A percentile compares a stretch with the other conserved stretches of the same genome.
Conservation (phyloP, 2,329 filamentous ascomycete species). For the Uncinocarpus reesii region DNA sequence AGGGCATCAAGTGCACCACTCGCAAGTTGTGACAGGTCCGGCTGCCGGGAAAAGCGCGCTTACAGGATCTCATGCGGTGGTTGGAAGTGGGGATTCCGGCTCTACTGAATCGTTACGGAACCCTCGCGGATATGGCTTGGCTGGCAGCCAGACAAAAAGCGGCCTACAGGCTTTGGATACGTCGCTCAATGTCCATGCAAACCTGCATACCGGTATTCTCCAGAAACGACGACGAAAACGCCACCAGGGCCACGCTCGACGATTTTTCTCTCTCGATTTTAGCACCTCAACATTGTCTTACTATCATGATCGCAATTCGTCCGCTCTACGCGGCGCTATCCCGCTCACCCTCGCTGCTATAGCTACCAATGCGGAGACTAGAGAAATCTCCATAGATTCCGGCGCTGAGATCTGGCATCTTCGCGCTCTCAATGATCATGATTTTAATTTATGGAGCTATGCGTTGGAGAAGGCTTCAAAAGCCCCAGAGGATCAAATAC, state of each 20-base stretch:
- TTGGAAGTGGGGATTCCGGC: conserved; percentile 34
- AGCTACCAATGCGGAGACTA: conserved; percentile 72
- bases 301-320: conserved; percentile 89
- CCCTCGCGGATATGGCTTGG: conserved; percentile 17
- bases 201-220: conserved; percentile 72
- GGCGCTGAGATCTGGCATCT: conserved; percentile 96
- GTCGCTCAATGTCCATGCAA: conserved; percentile 28
- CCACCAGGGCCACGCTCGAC: conserved; percentile 81
- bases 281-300: conserved; percentile 91
- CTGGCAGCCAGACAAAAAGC: background rate
- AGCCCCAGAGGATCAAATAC: conserved; percentile 25
- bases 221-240: conserved; percentile 87
- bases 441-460: conserved; percentile 78
- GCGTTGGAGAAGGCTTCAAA: conserved; percentile 76
- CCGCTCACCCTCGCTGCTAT: conserved; percentile 85
- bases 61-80: conserved; percentile 30
- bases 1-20: conserved; percentile 41
- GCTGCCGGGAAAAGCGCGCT: conserved; percentile 1
- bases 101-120: conserved; percentile 44
- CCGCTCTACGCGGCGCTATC: conserved; percentile 81
- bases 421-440: conserved; percentile 66
- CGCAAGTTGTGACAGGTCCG: conserved; percentile 40
- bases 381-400: conserved; percentile 93
- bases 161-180: conserved; percentile 22
- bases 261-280: conserved; percentile 94